Conservation (phyloP, 495 filamentous ascomycete species). For the Podospora comata region DNA sequence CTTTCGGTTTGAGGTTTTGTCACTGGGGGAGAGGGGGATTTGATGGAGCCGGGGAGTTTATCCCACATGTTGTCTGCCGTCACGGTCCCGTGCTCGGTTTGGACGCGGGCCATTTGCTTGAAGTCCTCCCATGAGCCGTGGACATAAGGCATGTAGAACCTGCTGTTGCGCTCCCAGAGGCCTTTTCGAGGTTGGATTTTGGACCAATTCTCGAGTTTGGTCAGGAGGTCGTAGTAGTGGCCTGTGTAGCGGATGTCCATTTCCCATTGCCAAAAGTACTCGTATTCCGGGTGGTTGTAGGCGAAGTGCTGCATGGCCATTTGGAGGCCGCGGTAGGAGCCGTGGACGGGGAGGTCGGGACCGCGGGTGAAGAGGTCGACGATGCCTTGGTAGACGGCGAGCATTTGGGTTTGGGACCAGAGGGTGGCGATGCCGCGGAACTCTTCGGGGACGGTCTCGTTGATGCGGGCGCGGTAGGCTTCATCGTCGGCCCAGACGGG, state of each 20-base stretch:
- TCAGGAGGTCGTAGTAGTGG: conserved; percentile 91
- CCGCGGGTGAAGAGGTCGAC: conserved; percentile 68
- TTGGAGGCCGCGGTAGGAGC: conserved; percentile 84
- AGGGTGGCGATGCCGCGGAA: conserved; percentile 85
- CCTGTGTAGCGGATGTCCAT: conserved; percentile 96
- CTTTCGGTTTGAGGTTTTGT: conserved; percentile 51
- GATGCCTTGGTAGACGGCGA: conserved; percentile 77
- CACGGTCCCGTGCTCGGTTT: conserved; percentile 77
- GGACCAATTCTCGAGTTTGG: conserved; percentile 70
- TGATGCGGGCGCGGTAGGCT: conserved; percentile 56
- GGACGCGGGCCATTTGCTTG: conserved; percentile 84
- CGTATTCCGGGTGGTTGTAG: conserved; percentile 85
- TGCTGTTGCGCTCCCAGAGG: conserved; percentile 87
- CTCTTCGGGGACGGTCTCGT: conserved; percentile 72
- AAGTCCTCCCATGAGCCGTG: conserved; percentile 94
- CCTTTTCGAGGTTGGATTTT: conserved; percentile 81
- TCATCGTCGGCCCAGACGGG: conserved; percentile 63
- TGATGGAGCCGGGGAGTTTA: conserved; percentile 37
- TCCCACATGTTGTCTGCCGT: conserved; percentile 70
- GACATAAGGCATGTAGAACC: conserved; percentile 86
- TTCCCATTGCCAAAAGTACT: conserved; percentile 98
- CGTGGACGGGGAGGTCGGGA: conserved; percentile 70
- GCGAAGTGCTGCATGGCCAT: conserved; percentile 96
- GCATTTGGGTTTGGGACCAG: conserved; percentile 92
- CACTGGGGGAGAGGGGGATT: conserved; percentile 21